Evolutionary conservation across 768 basidiomycete genomes (phyloP), one percentile per base, ranked within the genome.

Genomic region (Tulasnella sp.): DNA sequence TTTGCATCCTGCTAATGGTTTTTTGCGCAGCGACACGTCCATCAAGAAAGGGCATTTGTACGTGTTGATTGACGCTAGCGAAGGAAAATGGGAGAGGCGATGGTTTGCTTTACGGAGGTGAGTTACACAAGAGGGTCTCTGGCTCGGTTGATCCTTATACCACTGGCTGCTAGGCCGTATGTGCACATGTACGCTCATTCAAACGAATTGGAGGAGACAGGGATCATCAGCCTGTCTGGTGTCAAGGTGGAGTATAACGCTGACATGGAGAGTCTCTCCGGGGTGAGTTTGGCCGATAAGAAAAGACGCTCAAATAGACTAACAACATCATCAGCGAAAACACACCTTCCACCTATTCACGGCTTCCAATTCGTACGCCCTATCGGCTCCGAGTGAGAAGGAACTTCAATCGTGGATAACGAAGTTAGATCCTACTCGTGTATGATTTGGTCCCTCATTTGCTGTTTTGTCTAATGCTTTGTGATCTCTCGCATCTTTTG

Each of bases 311-410:
- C 42, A 14, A 52, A 6, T 9, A 35, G 31, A 29, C 25, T 6
- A 3, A 9, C 49, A 7, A 27, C 29, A 14, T 14, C 4, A 41
- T 8, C 31, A 27, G 50, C 36, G 91, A 87, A 83, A 76, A 80
- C 76, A 32, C 84, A 82, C 68, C 84, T 93, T 96, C 69, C 91
- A 88, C 11, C 76, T 96, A 31, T 94, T 93, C 70, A 92, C 92
- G 1, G 76, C 87, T 11, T 86, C 87, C 6, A 94, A 96, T 68
- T 92, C 91, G 23, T 84, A 92, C 71, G 88, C 87, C 35, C 75
- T 96, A 8, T 83, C 86, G 7, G 89, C 91, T 32, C 79, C 83
- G 2, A 87, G 75, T 64, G 69, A 74, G 58, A 93, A 87, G 72
- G 92, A 96, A 65, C 74, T 90, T 58, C 81, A 81, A 59, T 78